Base-by-base conservation (phyloP, 257 asterid species). In the Solanum phureja region DNA sequence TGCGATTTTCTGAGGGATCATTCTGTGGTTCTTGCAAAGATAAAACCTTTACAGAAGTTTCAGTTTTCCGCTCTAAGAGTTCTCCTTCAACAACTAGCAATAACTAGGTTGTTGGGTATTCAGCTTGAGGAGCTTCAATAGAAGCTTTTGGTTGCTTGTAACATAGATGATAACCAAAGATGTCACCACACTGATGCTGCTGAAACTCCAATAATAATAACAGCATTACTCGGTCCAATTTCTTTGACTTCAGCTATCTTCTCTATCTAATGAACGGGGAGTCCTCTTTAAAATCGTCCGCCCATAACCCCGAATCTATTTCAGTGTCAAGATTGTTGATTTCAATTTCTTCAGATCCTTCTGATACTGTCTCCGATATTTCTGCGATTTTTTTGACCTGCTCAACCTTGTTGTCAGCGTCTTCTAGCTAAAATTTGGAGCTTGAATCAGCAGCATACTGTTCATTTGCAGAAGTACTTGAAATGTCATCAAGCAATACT, bases 111-210 rank as follows among this genome's bases (percentile, higher is more conserved):
- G 66, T 56, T 75, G 14, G 18, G 11, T 76, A 42, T 69, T 29
- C 89, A 87, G 81, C 87, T 75, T 64, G 19, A 76, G 84, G 86
- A 24, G 88, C 62, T 87, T 79, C 88, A 34, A 46, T 84, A 42
- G 89, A 87, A 64, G 86, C 83, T 81, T 87, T 89, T 71, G 83
- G 46, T 91, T 87, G 82, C 85, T 90, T 38, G 86, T 66, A 49
- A 42, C 75, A 84, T 87, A 35, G 24, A 93, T 8, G 72, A 90
- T 77, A 79, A 89, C 93, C 52, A 93, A 83, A 86, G 90, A 93
- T 85, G 90, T 87, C 60, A 91, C 83, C 23, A 89, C 38, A 87
- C 9, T 81, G 89, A 76, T 38, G 68, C 73, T 37, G 86, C 21
- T 73, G 86, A 87, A 83, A 89, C 64, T 58, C 91, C 93, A 73